Percentiles rank a stretch among this genome's conserved stretches.
Evolutionary conservation across 2,329 filamentous ascomycete species (phyloP).

Genomic region (Xylariaceae sp.): DNA sequence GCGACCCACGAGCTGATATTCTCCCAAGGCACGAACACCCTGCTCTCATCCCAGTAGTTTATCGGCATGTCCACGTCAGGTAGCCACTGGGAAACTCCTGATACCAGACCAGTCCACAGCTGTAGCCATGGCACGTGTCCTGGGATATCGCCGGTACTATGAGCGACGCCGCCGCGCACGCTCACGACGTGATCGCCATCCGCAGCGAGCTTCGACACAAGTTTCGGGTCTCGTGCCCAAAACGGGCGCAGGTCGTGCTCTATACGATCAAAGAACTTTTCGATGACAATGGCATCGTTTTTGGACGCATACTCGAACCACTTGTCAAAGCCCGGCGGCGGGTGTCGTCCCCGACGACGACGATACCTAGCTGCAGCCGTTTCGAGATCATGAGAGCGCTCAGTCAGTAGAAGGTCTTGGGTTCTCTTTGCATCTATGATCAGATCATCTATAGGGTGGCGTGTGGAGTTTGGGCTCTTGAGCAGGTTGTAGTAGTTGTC

Average conservation of each 20-base stretch:
- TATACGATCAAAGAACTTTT: constrained; percentile 60
- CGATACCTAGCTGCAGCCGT: constrained; percentile 52
- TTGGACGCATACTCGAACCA: constrained; percentile 53
- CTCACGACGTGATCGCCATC: constrained; percentile 38
- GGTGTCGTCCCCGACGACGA: constrained; percentile 51
- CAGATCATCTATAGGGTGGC: constrained; percentile 3
- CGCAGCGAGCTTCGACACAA: constrained; percentile 32
- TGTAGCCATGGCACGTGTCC: constrained; percentile 19
- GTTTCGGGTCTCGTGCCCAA: constrained; percentile 47
- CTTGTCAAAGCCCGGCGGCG: constrained; percentile 56
- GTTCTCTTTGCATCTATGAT: not conserved
- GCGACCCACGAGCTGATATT: constrained; percentile 46
- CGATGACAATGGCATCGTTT: constrained; percentile 50
- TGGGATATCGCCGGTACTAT: not conserved
- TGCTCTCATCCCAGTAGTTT: constrained; percentile 59
- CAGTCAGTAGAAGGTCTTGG: constrained; percentile 23
- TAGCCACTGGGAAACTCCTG: constrained; percentile 42
- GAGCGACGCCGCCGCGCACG: constrained; percentile 36
- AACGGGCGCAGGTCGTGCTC: constrained; percentile 58
- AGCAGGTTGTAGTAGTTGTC: not conserved
- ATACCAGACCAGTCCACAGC: constrained; percentile 45
- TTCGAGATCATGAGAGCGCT: constrained; percentile 42
- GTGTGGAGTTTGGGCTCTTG: not conserved
- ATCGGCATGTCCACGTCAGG: constrained; percentile 65
- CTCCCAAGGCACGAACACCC: constrained; percentile 58